Evolutionary conservation across 2,329 filamentous ascomycete species (phyloP).

Genomic region (Coleophoma crateriformis): DNA sequence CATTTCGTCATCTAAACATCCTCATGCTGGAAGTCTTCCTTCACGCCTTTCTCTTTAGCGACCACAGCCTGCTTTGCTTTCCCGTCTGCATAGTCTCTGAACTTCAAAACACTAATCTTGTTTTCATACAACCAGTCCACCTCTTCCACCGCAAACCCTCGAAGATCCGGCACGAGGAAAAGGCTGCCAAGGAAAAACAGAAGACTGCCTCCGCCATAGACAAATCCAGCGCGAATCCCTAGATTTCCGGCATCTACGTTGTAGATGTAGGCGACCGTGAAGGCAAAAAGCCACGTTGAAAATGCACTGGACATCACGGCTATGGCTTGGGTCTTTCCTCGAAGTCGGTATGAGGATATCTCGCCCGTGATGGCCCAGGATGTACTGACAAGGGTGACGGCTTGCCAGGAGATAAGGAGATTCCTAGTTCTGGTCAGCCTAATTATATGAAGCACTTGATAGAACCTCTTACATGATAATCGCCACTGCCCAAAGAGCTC

Average conservation of each 20-base stretch:
- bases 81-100: conserved; percentile 3
- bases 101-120: conserved; percentile 3
- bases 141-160: conserved; percentile 38
- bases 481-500: conserved; percentile 13
- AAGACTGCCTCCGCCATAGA: conserved; percentile 31
- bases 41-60: neutral
- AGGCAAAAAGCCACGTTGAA: conserved; percentile 20
- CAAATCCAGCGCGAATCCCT: conserved; percentile 33
- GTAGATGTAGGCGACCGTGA: conserved; percentile 35
- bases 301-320: conserved; percentile 10
- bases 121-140: conserved; percentile 32
- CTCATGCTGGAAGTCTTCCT: neutral
- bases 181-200: conserved; percentile 33
- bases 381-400: conserved; percentile 8
- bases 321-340: conserved; percentile 12
- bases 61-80: conserved; percentile 1
- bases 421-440: conserved; percentile 6
- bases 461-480: conserved; percentile 9
- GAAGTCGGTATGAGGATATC: conserved; percentile 13
- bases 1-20: too few relatives aligned
- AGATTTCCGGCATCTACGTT: conserved; percentile 32
- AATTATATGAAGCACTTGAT: neutral
- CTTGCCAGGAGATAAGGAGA: conserved; percentile 13
- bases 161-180: conserved; percentile 46
- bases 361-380: conserved; percentile 12